Evolutionary conservation across 441 rosid genomes (phyloP).

Genomic region (Dalechampia spathulata): DNA sequence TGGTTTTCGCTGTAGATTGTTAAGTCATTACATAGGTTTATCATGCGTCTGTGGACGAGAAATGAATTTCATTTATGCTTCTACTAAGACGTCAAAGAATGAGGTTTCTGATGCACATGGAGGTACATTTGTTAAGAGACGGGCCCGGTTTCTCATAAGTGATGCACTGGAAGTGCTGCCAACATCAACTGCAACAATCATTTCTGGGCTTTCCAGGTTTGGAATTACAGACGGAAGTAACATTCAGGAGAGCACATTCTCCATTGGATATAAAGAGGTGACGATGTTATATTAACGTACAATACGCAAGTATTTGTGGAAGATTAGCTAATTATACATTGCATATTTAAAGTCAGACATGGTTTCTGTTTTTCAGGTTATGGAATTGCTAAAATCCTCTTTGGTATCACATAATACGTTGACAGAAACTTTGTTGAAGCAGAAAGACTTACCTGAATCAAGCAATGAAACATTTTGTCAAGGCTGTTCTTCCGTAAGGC

Average conservation of each 20-base stretch:
- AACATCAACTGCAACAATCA: conserved; percentile 6
- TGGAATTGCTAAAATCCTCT: conserved; percentile 12
- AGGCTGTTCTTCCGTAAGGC: neutral
- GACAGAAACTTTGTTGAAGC: conserved; percentile 15
- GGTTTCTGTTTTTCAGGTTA: conserved; percentile 11
- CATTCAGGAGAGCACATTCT: conserved; percentile 7
- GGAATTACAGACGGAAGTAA: neutral
- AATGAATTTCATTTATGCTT: too few relatives aligned
- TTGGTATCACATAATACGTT: conserved; percentile 14
- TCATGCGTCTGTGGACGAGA: conserved; percentile 14
- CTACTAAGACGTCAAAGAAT: too few relatives aligned
- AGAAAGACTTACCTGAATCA: neutral
- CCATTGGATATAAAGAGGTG: neutral
- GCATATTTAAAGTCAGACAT: too few relatives aligned
- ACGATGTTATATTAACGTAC: too few relatives aligned
- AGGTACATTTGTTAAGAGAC: conserved; percentile 17
- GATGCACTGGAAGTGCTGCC: conserved; percentile 17
- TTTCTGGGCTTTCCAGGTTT: conserved; percentile 13
- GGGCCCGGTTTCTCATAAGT: neutral
- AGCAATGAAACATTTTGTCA: neutral
- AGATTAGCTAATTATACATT: too few relatives aligned
- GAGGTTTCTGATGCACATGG: neutral
- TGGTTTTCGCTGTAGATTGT: neutral
- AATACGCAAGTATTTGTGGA: too few relatives aligned
- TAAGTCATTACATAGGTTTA: neutral